Evolutionary conservation across 2,329 filamentous ascomycete species (phyloP), one percentile per base, ranked within the genome.

Genomic region (Colletotrichum shisoi): DNA sequence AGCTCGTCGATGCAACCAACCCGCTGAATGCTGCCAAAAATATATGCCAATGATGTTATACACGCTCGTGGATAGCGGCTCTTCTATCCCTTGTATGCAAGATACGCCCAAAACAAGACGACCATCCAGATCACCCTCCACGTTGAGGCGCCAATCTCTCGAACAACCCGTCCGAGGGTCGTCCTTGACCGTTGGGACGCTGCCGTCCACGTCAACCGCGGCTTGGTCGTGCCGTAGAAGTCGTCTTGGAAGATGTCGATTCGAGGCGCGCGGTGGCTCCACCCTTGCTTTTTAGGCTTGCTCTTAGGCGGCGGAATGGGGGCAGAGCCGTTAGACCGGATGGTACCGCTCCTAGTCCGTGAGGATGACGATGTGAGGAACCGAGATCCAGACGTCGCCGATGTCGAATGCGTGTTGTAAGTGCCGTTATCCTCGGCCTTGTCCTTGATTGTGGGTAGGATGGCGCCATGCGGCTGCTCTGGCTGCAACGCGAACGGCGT

Each of bases 81-180:
- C 17, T 37, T 70, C 77, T 74, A 92, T 70, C 89, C 89, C 73
- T 83, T 83, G 79, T 85, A 87, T 63, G 89, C 82, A 71, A 94
- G 78, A 79, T 88, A 91, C 37, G 82, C 81, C 82, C 91, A 95
- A 75, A 88, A 88, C 15, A 80, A 70, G 51, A 89, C 76, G 21
- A 86, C 87, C 76, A 91, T 84, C 82, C 85, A 87, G 6, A 82
- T 82, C 3, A 93, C 88, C 54, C 85, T 81, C 79, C 85, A 87
- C 19, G 89, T 72, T 51, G 85, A 89, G 9, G 81, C 84, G 77
- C 82, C 83, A 44, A 93, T 78, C 75, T 94, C 90, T 31, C 82
- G 80, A 39, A 80, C 75, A 6, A 91, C 83, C 4, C 86, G 74
- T 1, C 76, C 75, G 3, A 84, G 75, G 24, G 76, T 80, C 57